Conservation (phyloP, 768 basidiomycete species). For the Chiua virens region DNA sequence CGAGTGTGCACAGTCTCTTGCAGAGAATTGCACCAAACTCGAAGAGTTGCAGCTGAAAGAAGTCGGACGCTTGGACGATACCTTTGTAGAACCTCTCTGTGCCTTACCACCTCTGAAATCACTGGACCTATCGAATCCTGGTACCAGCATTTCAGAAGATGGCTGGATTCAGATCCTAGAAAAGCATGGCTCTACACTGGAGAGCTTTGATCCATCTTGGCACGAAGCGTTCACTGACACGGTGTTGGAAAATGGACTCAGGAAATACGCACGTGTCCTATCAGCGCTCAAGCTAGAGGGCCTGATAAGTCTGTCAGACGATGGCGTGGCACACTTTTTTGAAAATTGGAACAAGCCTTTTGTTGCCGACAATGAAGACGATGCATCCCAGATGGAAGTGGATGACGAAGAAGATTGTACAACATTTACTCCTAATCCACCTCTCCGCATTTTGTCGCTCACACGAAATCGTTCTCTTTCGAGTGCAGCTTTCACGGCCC, state of each 20-base stretch:
- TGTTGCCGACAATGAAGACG: conserved; percentile 7
- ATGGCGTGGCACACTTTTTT: conserved; percentile 72
- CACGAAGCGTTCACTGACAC: conserved; percentile 61
- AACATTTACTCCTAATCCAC: conserved; percentile 36
- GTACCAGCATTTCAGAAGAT: conserved; percentile 51
- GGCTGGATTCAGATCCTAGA: conserved; percentile 57
- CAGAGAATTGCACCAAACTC: conserved; percentile 49
- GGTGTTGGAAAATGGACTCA: conserved; percentile 62
- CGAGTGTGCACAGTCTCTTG: conserved; percentile 60
- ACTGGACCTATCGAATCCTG: conserved; percentile 72
- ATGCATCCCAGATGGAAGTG: conserved; percentile 19
- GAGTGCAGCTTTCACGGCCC: conserved; percentile 52
- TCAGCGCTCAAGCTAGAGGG: conserved; percentile 53
- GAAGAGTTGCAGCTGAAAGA: conserved; percentile 78
- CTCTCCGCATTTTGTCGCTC: conserved; percentile 55
- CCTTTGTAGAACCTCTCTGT: conserved; percentile 55
- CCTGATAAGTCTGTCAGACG: conserved; percentile 64
- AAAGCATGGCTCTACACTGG: conserved; percentile 53
- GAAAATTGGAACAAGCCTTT: conserved; percentile 42
- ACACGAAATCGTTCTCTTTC: conserved; percentile 60
- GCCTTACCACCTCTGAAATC: conserved; percentile 40
- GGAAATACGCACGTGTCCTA: conserved; percentile 46
- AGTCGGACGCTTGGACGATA: conserved; percentile 67
- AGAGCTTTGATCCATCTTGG: conserved; percentile 68
- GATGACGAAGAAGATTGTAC: conserved; percentile 1